Conservation (phyloP, 177 flowering plant species). For the Vitis hybrid region DNA sequence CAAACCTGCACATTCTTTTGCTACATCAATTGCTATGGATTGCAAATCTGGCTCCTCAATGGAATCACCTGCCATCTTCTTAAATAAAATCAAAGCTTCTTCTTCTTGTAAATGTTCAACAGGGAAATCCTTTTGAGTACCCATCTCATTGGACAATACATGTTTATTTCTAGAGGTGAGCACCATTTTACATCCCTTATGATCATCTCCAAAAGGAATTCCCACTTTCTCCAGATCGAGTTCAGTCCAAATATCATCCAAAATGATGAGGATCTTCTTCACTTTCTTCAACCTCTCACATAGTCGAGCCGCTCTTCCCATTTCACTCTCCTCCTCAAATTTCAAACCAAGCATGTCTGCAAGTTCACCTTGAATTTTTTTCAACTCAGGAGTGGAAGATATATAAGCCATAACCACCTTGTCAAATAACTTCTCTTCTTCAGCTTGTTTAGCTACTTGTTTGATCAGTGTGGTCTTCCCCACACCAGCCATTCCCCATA, state of each 20-base stretch:
- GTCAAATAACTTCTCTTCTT: neutral
- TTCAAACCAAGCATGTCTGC: neutral
- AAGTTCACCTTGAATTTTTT: slow-evolving; percentile 2
- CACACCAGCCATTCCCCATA: slow-evolving; percentile 9
- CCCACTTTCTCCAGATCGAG: slow-evolving; percentile 21
- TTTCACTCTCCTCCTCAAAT: neutral
- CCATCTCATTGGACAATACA: slow-evolving; percentile 13
- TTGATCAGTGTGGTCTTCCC: slow-evolving; percentile 6
- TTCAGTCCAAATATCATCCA: slow-evolving; percentile 8
- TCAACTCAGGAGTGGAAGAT: neutral
- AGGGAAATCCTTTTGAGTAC: neutral
- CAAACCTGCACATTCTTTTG: slow-evolving; percentile 27
- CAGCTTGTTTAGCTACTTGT: neutral
- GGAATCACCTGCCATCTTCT: slow-evolving; percentile 14
- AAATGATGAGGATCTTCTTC: slow-evolving; percentile 1
- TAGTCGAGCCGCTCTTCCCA: neutral
- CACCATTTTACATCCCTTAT: slow-evolving; percentile 13
- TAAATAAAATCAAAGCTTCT: slow-evolving; percentile 32
- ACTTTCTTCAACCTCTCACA: neutral
- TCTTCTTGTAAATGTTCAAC: slow-evolving; percentile 10
- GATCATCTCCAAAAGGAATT: slow-evolving; percentile 9
- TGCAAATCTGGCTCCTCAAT: slow-evolving; percentile 8
- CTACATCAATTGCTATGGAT: slow-evolving; percentile 15
- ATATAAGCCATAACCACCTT: neutral
- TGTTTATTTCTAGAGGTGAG: slow-evolving; percentile 16